phyloP scores from a whole-genome alignment of 2,329 filamentous ascomycete species.

The Colletotrichum agaves region DNA sequence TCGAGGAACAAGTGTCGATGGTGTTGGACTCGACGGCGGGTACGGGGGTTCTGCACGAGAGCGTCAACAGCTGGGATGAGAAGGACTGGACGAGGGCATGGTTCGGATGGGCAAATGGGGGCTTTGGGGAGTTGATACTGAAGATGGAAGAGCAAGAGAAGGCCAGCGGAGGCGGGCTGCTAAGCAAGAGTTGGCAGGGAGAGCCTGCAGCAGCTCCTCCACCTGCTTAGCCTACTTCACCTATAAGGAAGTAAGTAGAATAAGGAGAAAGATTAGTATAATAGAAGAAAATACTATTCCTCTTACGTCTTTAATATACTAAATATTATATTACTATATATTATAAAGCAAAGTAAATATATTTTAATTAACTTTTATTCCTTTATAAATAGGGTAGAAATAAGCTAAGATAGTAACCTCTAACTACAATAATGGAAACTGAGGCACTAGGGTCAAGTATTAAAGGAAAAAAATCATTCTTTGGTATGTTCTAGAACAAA shows the following conservation, averaged over 20 bases:
- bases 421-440: too few species aligned
- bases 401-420: too few species aligned
- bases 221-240: neutral
- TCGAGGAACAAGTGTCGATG: constrained; percentile 48
- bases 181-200: constrained; percentile 29
- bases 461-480: too few species aligned
- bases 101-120: constrained; percentile 58
- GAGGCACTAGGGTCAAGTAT: too few species aligned
- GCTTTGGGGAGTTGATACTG: constrained; percentile 54
- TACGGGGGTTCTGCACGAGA: constrained; percentile 61
- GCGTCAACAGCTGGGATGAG: constrained; percentile 54
- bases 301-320: too few species aligned
- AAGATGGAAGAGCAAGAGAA: constrained; percentile 41
- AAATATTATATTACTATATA: too few species aligned
- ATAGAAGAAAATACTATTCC: neutral
- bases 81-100: constrained; percentile 56
- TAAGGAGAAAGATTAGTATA: neutral
- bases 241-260: neutral
- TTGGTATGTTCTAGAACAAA: too few species aligned
- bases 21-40: constrained; percentile 54
- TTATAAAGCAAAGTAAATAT: too few species aligned
- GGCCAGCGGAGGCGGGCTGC: neutral
- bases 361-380: too few species aligned
- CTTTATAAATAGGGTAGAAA: too few species aligned
- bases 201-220: neutral